These are phyloP conservation scores for Termitomyces sp. DNA, from an alignment of 768 basidiomycete genomes.

Conservation along the genomic window DNA sequence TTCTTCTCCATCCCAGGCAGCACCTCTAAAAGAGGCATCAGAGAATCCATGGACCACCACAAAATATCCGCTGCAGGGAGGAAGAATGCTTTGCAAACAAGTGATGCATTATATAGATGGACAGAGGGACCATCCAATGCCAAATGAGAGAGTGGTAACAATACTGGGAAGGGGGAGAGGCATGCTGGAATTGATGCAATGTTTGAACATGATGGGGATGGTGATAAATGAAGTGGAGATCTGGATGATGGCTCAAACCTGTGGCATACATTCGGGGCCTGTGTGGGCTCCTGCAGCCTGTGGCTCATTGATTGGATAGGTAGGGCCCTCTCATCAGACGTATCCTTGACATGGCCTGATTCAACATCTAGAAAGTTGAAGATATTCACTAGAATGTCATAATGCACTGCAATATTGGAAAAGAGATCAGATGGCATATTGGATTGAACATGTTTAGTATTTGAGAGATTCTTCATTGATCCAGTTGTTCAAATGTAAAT, in stretches of 20 bases:
- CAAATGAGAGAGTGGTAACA: neutral
- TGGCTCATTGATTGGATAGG: too few relatives aligned
- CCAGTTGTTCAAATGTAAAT: neutral
- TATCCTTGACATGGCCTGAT: neutral
- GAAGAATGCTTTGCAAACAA: constrained; percentile 29
- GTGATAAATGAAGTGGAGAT: too few relatives aligned
- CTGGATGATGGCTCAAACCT: neutral
- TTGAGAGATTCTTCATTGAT: neutral
- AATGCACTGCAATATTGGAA: neutral
- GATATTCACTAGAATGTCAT: neutral
- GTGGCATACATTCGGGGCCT: too few relatives aligned
- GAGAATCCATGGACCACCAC: constrained; percentile 29
- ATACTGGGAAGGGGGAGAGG: neutral
- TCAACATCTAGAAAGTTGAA: neutral
- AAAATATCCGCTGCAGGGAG: constrained; percentile 30
- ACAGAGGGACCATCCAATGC: neutral
- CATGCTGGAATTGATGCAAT: neutral
- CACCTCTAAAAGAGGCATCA: constrained; percentile 30
- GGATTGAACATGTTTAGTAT: neutral
- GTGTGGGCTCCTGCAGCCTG: too few relatives aligned
- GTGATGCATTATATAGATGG: constrained; percentile 11
- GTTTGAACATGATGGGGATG: neutral
- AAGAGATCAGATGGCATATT: neutral
- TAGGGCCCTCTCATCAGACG: too few relatives aligned
- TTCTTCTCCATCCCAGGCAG: constrained; percentile 23